Base-by-base conservation (phyloP, 2,329 filamentous ascomycete genomes). In the Phyllosticta paracitricarpa region DNA sequence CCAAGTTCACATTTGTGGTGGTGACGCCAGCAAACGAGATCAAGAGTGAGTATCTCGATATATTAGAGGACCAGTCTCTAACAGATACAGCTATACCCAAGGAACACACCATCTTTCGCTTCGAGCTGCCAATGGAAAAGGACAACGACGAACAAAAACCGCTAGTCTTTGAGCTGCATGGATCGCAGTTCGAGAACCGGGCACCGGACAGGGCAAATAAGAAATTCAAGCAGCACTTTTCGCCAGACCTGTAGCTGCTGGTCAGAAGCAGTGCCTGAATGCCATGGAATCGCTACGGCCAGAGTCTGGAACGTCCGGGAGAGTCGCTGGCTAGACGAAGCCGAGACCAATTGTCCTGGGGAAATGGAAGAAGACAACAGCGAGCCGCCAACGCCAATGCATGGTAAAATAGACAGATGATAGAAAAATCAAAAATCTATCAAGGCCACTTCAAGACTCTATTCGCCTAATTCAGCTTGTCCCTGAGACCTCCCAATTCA, bases 181-280 rank as follows among this genome's bases (percentile, higher is more conserved):
- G 94, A 2, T 88, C 91, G 67, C 90, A 95, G 71, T 92, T 97
- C 69, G 85, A 91, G 79, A 84, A 87, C 66, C 82, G 91, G 10
- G 86, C 93, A 2, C 85, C 88, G 17, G 93, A 97, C 71, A 80
- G 94, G 24, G 90, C 91, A 56, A 96, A 89, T 68, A 91, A 85
- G 76, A 97, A 96, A 77, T 96, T 96, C 76, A 96, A 94, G 76
- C 81, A 84, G 70, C 91, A 93, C 12, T 19, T 51, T n/a, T 48
- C 40, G 40, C 40, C 40, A n/a, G 40, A 48, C 14, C 19, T 48
- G 17, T 48, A 48, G 40, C 17, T 30, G 40, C 14, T 17, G 33
- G 14, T 10, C 33, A 48, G n/a, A 6, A 48, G 2, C 6, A 40
- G 7, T 48, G 40, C 12, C n/a, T 3, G 14, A 48, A 9, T 9